phyloP scores from a whole-genome alignment of 1,284 basidiomycete genomes.

The Paramarasmius palmivorus region DNA sequence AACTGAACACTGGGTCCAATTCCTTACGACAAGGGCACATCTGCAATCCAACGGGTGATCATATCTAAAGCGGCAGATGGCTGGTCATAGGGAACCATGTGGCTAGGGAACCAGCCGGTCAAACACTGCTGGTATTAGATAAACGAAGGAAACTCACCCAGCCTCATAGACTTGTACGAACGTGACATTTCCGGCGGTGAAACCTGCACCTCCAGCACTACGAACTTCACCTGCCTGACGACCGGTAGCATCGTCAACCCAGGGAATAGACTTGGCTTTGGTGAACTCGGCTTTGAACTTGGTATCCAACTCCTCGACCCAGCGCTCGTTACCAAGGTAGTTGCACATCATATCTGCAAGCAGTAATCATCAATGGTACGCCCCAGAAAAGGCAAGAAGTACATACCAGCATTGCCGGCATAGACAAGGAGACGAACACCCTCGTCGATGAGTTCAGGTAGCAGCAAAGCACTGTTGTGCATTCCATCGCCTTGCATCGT shows the following conservation, averaged over 20 bases:
- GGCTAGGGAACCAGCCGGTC: slow-evolving; percentile 43
- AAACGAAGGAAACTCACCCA: slow-evolving; percentile 46
- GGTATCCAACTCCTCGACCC: slow-evolving; percentile 65
- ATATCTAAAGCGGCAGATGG: slow-evolving; percentile 67
- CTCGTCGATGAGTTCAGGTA: slow-evolving; percentile 75
- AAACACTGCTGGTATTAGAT: slow-evolving; percentile 1
- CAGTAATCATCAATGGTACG: slow-evolving; percentile 29
- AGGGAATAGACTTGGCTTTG: slow-evolving; percentile 51
- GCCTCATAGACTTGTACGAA: slow-evolving; percentile 74
- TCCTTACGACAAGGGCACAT: slow-evolving; percentile 35
- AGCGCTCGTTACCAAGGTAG: slow-evolving; percentile 72
- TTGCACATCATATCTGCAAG: slow-evolving; percentile 80
- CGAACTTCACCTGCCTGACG: slow-evolving; percentile 57
- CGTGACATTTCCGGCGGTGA: slow-evolving; percentile 72
- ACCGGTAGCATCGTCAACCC: slow-evolving; percentile 49
- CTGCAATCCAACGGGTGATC: slow-evolving; percentile 30
- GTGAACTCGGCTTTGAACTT: slow-evolving; percentile 65
- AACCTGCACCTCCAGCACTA: slow-evolving; percentile 59
- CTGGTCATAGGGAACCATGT: slow-evolving; percentile 87
- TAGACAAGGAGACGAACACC: slow-evolving; percentile 82
- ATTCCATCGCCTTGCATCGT: slow-evolving; percentile 75
- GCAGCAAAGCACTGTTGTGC: slow-evolving; percentile 73
- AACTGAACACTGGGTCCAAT: too few species aligned
- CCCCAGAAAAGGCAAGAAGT: too few species aligned
- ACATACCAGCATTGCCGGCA: slow-evolving; percentile 72